Evolutionary conservation across 108 stramenopile genomes (phyloP).

Genomic region (Licmophora abbreviata): DNA sequence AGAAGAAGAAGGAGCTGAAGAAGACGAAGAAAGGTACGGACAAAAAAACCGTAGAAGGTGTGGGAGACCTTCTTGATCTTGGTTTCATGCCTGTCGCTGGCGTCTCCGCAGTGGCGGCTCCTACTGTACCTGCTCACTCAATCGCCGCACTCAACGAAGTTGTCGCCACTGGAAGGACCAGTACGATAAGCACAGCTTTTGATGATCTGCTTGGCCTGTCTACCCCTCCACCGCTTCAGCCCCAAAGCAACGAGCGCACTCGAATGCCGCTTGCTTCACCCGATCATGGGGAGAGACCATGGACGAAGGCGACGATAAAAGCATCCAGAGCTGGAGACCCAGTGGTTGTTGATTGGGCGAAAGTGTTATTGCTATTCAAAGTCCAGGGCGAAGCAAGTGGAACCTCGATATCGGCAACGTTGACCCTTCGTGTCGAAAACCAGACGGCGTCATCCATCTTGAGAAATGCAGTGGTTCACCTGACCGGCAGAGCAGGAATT

Average conservation of each 20-base stretch:
- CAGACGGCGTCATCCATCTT: conserved; percentile 14
- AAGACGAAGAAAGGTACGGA: conserved; percentile 41
- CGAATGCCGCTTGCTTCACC: neutral
- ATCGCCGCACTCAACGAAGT: conserved; percentile 3
- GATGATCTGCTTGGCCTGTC: conserved; percentile 67
- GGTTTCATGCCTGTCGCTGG: conserved; percentile 34
- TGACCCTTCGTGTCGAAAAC: conserved; percentile 25
- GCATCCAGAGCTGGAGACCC: neutral
- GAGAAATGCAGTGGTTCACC: conserved; percentile 10
- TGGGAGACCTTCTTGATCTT: conserved; percentile 48
- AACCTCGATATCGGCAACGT: conserved; percentile 6
- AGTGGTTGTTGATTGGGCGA: neutral
- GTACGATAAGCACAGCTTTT: conserved; percentile 59
- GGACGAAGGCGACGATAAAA: conserved; percentile 8
- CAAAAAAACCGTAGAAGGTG: conserved; percentile 10
- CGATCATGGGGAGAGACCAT: neutral
- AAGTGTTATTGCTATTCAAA: neutral
- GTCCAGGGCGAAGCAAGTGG: neutral
- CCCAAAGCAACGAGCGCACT: neutral
- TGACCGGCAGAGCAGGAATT: conserved; percentile 4
- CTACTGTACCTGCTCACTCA: conserved; percentile 6
- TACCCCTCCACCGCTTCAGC: conserved; percentile 10
- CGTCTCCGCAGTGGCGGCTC: conserved; percentile 3
- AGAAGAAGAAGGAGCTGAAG: conserved; percentile 58
- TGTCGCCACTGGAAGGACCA: conserved; percentile 8